Evolutionary conservation across 2,329 filamentous ascomycete species (phyloP), one percentile per base, ranked within the genome.

Genomic region (Malbranchea zuffiana): DNA sequence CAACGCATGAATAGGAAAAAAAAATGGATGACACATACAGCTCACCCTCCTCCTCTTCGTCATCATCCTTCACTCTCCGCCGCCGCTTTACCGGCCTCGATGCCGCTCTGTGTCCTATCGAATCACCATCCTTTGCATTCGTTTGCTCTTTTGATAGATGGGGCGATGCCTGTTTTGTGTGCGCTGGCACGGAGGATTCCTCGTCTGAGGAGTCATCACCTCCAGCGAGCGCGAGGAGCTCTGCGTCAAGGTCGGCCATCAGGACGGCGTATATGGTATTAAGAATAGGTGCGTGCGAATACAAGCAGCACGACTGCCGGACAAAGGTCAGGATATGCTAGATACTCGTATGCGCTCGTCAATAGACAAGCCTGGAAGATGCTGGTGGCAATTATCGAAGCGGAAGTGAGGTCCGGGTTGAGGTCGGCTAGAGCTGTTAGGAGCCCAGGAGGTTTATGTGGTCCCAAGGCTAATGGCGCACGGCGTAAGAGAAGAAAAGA

Each of bases 241-340:
- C 88, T 51, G 88, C 86, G 57, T 96, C 88, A 48, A 95, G 74
- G 55, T 88, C 83, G 39, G 83, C 81, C 86, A 94, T 93, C 52
- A 47, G 46, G 32, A n/a, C n/a, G n/a, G n/a, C n/a, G n/a, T n/a
- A n/a, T n/a, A n/a, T n/a, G n/a, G n/a, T n/a, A n/a, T n/a, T n/a
- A n/a, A n/a, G n/a, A n/a, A n/a, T n/a, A n/a, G n/a, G n/a, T n/a
- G n/a, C n/a, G n/a, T n/a, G n/a, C n/a, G n/a, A n/a, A n/a, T n/a
- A n/a, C n/a, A n/a, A n/a, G n/a, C n/a, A n/a, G n/a, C n/a, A n/a
- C n/a, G n/a, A n/a, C n/a, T n/a, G n/a, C n/a, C n/a, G n/a, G n/a
- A n/a, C n/a, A n/a, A n/a, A n/a, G n/a, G n/a, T n/a, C n/a, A n/a
- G n/a, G n/a, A n/a, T n/a, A n/a, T n/a, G n/a, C n/a, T n/a, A n/a